Percentiles rank a stretch among this genome's conserved stretches.
Evolutionary conservation across 1,284 basidiomycete genomes (phyloP).

Genomic region (Tylopilus orsonianus): DNA sequence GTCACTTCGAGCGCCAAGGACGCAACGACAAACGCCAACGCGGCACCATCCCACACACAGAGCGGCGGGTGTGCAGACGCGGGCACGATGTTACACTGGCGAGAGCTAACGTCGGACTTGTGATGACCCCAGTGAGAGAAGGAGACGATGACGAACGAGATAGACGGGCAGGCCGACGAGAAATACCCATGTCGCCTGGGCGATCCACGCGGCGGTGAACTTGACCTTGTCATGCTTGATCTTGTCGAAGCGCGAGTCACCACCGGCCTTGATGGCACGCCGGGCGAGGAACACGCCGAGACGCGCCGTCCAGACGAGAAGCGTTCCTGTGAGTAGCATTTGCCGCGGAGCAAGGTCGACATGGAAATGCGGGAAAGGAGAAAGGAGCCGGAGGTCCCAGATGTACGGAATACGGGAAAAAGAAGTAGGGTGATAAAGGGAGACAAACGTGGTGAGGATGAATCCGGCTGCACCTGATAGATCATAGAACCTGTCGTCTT

Average conservation of each 20-base stretch:
- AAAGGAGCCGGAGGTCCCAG: too few species aligned
- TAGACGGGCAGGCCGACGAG: constrained; percentile 70
- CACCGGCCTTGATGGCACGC: constrained; percentile 47
- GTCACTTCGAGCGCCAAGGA: constrained; percentile 64
- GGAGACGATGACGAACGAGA: constrained; percentile 37
- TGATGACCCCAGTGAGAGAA: background rate
- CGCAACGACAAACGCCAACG: constrained; percentile 55
- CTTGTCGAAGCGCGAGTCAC: constrained; percentile 70
- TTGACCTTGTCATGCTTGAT: constrained; percentile 60
- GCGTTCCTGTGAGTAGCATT: constrained; percentile 53
- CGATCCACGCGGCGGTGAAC: constrained; percentile 70
- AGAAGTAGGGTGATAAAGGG: too few species aligned
- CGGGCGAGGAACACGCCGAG: constrained; percentile 62
- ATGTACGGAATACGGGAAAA: too few species aligned
- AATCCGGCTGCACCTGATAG: constrained; percentile 67
- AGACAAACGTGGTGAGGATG: constrained; percentile 60
- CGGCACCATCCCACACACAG: constrained; percentile 55
- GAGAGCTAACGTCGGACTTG: background rate
- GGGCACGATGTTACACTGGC: constrained; percentile 60
- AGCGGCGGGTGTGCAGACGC: constrained; percentile 56
- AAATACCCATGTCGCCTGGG: constrained; percentile 73
- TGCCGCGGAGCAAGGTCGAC: constrained; percentile 39
- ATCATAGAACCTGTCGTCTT: constrained; percentile 59
- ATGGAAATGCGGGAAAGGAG: too few species aligned
- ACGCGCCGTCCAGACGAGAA: constrained; percentile 60